Base-by-base conservation (phyloP, 2,329 filamentous ascomycete species). In the Emergomyces pasteurianus region DNA sequence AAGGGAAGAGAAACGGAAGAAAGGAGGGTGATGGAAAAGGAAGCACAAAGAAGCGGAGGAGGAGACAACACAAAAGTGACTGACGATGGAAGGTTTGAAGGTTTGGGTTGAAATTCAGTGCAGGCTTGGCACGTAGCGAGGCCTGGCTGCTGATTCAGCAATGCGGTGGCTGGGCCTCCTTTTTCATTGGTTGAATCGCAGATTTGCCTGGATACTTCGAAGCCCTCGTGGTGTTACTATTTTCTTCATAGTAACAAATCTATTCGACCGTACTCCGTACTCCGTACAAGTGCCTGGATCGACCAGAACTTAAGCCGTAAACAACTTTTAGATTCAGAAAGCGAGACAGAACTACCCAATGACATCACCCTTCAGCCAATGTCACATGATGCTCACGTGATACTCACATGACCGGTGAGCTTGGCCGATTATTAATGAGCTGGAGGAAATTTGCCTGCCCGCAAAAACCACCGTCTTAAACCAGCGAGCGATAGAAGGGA, bases 21-120 rank as follows among this genome's bases (percentile, higher is more conserved):
- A 67, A 66, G 63, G 64, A 54, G 16, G 62, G 67, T 61, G 60
- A 58, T 65, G 50, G 42, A 61, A 60, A 60, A 60, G 34, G 60
- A 56, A 63, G 60, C 49, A 52, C 64, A 59, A 52, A 64, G 58
- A 49, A 58, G 63, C 60, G 64, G 67, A 65, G 62, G 62, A 65
- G 31, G n/a, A 64, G 58, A 64, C 65, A 62, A 59, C 61, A 60
- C 61, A 60, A 26, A 58, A 52, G 65, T 62, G 66, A 66, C 64
- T 62, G 66, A 66, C 64, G 63, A 60, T 60, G 56, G 60, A 65
- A 63, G 65, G 65, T 61, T 66, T 31, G 31, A 61, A 64, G 61
- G 34, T 53, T 36, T 26, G 16, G 47, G 47, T 61, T 43, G 53
- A 58, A 58, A 23, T 58, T 43, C 16, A 28, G 52, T 36, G 53